These are phyloP conservation scores for Calonectria henricotiae DNA, from an alignment of 2,329 filamentous ascomycete genomes.

Conservation along the genomic window DNA sequence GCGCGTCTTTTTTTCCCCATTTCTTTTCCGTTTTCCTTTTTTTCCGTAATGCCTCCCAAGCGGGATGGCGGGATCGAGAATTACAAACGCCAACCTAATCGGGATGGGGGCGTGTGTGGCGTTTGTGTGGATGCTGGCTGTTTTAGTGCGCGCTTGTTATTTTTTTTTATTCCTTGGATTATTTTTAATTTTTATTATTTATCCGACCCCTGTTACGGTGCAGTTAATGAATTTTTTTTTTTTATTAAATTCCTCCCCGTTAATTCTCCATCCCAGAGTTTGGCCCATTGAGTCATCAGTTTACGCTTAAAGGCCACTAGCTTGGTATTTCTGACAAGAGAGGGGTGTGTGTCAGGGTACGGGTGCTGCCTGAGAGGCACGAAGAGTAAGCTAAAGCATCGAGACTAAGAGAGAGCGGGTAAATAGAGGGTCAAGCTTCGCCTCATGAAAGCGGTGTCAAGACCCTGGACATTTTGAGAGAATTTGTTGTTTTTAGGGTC, in stretches of 20 bases:
- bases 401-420: conserved; percentile 43
- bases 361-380: conserved; percentile 29
- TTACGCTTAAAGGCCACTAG: conserved; percentile 26
- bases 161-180: conserved; percentile 6
- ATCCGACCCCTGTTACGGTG: neutral
- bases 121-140: conserved; percentile 1
- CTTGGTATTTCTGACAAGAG: conserved; percentile 16
- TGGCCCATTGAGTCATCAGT: conserved; percentile 28
- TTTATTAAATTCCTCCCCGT: neutral
- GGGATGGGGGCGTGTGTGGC: conserved; percentile 16
- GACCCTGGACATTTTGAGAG: conserved; percentile 19
- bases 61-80: conserved; percentile 25
- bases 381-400: conserved; percentile 26
- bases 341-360: conserved; percentile 17
- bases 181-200: conserved; percentile 10
- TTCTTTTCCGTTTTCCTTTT: conserved; percentile 16
- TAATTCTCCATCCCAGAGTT: conserved; percentile 17
- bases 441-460: conserved; percentile 27
- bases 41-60: conserved; percentile 21
- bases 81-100: conserved; percentile 19
- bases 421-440: conserved; percentile 37
- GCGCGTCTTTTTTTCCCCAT: conserved; percentile 10
- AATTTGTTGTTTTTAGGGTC: conserved; percentile 12
- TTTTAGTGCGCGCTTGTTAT: conserved; percentile 21
- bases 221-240: neutral